These are phyloP conservation scores for Cercospora nicotianae DNA, from an alignment of 2,329 filamentous ascomycete genomes.

Conservation along the genomic window DNA sequence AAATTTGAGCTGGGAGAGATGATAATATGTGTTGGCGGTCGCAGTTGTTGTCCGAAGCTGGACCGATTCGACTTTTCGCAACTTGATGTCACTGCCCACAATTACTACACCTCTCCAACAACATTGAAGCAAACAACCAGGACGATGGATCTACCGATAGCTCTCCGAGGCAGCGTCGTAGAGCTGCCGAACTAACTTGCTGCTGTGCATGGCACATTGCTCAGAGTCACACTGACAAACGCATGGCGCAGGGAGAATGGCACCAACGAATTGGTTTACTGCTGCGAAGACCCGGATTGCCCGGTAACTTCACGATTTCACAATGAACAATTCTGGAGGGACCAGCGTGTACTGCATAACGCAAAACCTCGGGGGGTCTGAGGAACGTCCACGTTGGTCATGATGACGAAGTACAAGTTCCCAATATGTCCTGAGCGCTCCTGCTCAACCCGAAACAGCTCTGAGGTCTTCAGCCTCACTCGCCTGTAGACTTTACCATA, in stretches of 20 bases:
- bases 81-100: neutral
- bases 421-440: neutral
- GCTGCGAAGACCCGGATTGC: neutral
- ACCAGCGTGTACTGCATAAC: neutral
- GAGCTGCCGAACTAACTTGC: neutral
- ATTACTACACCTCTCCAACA: neutral
- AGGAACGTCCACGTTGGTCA: neutral
- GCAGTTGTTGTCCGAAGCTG: neutral
- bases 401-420: slow-evolving; percentile 2
- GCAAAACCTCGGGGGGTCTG: neutral
- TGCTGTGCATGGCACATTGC: neutral
- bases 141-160: neutral
- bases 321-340: neutral
- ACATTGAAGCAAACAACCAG: neutral
- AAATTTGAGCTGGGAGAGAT: neutral
- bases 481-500: slow-evolving; percentile 6
- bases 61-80: neutral
- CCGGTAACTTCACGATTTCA: neutral
- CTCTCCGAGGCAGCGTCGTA: neutral
- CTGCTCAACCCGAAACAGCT: neutral
- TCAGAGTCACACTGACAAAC: neutral
- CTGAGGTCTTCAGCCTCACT: neutral
- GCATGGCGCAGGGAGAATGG: neutral
- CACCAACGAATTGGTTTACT: neutral
- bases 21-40: neutral